Base-by-base conservation (phyloP, 441 rosid genomes). In the Daphne laureola region DNA sequence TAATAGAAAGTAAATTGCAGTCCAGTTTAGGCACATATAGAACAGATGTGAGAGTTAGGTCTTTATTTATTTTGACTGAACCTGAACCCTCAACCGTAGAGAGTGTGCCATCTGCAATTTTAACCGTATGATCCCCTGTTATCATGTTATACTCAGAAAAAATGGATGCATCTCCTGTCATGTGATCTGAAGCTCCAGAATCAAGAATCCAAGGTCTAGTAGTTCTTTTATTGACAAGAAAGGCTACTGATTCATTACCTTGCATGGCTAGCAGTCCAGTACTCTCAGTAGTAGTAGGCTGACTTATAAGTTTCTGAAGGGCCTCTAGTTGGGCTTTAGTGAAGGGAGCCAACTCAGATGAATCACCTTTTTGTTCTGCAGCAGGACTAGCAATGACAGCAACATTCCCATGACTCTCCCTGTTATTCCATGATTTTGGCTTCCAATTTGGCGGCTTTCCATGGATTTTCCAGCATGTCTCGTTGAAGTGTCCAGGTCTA, bases 401-500 rank as follows among this genome's bases (percentile, higher is more conserved):
- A 41, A 41, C 44, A 1, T 41, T 41, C n/a, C 13, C 44, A 41
- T n/a, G n/a, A n/a, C n/a, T 41, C 44, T 41, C 12, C n/a, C 44
- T 41, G 44, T n/a, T n/a, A 41, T 41, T 9, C n/a, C 2, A 9
- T 41, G 13, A 11, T 13, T 0, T 41, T 4, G 11, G 14, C 8
- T 27, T 51, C 45, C 6, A 44, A 46, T 45, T 17, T 5, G 3
- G 0, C 5, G 21, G 46, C 7, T 60, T 52, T 7, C 26, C 41
- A 21, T 51, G 45, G 3, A 60, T 45, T 31, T 52, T 18, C 36
- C 5, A 51, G 5, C 44, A 36, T 13, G 51, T 52, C 15, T 44
- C 46, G 0, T 44, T 5, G 0, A 2, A 12, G 3, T 51, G 57
- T 7, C 57, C 5, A 3, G 17, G 9, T 2, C 4, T 14, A 4